Conservation (phyloP, 805 yeast species). For the Wickerhamomyces bisporus region DNA sequence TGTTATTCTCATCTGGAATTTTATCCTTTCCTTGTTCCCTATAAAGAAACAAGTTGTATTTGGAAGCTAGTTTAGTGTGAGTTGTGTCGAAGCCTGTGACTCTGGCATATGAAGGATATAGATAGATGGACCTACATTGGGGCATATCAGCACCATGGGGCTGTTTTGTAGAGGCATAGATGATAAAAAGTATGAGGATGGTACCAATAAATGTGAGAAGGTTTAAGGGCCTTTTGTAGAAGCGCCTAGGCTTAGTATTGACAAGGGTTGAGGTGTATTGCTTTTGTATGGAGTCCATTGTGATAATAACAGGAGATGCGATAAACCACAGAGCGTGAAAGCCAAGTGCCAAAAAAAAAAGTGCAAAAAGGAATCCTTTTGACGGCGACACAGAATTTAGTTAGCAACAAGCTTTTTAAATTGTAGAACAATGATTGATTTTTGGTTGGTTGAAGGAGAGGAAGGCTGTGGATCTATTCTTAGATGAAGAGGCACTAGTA, state of each 20-base stretch:
- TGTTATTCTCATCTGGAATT: slow-evolving; percentile 40
- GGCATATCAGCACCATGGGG: slow-evolving; percentile 42
- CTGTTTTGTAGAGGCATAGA: not conserved
- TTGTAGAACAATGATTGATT: too few relatives aligned
- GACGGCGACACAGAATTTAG: too few relatives aligned
- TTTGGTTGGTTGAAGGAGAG: too few relatives aligned
- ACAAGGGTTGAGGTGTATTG: not conserved
- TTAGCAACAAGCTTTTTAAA: too few relatives aligned
- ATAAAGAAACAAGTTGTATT: slow-evolving; percentile 80
- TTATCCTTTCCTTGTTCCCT: slow-evolving; percentile 73
- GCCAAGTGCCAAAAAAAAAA: too few relatives aligned
- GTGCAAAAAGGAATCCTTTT: too few relatives aligned
- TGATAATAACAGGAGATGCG: too few relatives aligned
- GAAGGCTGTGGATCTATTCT: too few relatives aligned
- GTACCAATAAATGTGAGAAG: slow-evolving; percentile 2
- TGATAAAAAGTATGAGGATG: not conserved
- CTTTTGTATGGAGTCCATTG: too few relatives aligned
- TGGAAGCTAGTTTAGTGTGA: slow-evolving; percentile 66
- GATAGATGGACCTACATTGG: slow-evolving; percentile 62
- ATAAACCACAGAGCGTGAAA: too few relatives aligned
- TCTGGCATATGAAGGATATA: slow-evolving; percentile 82
- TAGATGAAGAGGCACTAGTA: too few relatives aligned
- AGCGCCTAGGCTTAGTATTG: not conserved
- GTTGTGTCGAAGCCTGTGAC: slow-evolving; percentile 66
- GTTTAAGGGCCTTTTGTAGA: not conserved